phyloP scores from a whole-genome alignment of 495 filamentous ascomycete species.

The Stereocaulon alpinum region DNA sequence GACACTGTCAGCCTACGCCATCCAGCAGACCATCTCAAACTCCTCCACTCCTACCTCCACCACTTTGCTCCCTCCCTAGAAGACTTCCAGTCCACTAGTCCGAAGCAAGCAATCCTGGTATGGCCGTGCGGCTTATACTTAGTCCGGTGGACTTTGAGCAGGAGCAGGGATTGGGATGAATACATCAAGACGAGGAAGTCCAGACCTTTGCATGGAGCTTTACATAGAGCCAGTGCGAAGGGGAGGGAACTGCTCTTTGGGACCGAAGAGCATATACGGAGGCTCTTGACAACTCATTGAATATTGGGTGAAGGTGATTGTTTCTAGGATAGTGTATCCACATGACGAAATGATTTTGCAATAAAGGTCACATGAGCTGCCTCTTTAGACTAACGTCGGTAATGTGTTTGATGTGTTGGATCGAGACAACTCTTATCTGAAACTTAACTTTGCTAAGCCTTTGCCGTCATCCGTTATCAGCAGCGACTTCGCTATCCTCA shows the following conservation, averaged over 20 bases:
- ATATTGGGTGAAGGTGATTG: slow-evolving; percentile 33
- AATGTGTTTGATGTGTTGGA: too few species aligned
- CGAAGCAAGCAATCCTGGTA: slow-evolving; percentile 24
- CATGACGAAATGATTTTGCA: too few species aligned
- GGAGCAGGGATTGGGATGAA: slow-evolving; percentile 21
- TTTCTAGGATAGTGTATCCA: too few species aligned
- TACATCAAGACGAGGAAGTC: slow-evolving; percentile 10
- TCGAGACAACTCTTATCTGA: too few species aligned
- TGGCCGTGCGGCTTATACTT: slow-evolving; percentile 29
- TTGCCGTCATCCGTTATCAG: too few species aligned
- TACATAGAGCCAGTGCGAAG: slow-evolving; percentile 25
- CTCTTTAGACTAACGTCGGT: too few species aligned
- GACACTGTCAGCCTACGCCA: slow-evolving; percentile 49
- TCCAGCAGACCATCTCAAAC: slow-evolving; percentile 60
- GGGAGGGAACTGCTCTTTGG: slow-evolving; percentile 31
- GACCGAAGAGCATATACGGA: slow-evolving; percentile 35
- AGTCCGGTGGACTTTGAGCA: slow-evolving; percentile 23
- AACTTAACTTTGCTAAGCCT: too few species aligned
- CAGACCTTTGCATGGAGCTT: slow-evolving; percentile 19
- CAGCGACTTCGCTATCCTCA: too few species aligned
- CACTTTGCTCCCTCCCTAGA: slow-evolving; percentile 50
- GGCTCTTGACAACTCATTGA: slow-evolving; percentile 27
- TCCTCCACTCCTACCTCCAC: slow-evolving; percentile 62
- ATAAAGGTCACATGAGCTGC: too few species aligned
- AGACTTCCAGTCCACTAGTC: slow-evolving; percentile 59